Evolutionary conservation across 2,329 filamentous ascomycete species (phyloP), one percentile per base, ranked within the genome.

Genomic region (Xylaria sp.): DNA sequence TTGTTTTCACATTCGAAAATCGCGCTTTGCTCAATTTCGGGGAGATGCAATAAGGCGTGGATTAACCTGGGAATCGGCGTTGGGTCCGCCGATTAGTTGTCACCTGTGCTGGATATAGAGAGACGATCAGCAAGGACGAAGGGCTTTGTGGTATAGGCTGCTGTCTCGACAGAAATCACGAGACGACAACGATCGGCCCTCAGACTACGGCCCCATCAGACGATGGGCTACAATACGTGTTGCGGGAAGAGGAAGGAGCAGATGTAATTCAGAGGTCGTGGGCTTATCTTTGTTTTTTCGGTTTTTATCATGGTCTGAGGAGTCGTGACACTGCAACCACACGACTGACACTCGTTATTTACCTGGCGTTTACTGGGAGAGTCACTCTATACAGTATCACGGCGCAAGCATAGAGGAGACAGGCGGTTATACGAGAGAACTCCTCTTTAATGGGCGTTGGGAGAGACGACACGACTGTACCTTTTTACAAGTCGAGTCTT

Each of bases 71-170:
- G 54, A 63, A 53, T 63, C 57, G 60, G 66, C 63, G 63, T 69
- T 69, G 66, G 65, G 65, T 68, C 60, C 59, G 62, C 58, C 66
- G 59, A 58, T 62, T 67, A 59, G 68, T 58, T 65, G 63, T 65
- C 70, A 69, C 67, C 62, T 64, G 62, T 63, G 68, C 71, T 71
- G 70, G 69, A 72, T 70, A 72, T 62, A 57, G 63, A 19, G 57
- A 66, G 60, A 55, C 50, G 54, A 51, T 59, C 57, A 46, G 23
- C 23, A 55, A 51, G 30, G 54, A 52, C 54, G 55, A 67, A 18
- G 58, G 56, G 57, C 62, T 62, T 59, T 52, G 57, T 54, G 64
- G 65, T 62, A 64, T 42, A 42, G 65, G 54, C 57, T 58, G 57
- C 53, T 62, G 59, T 51, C 60, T 56, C 23, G 46, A 60, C 49